phyloP scores from a whole-genome alignment of 1,139 yeast genomes.

The Scheffersomyces lignicola region DNA sequence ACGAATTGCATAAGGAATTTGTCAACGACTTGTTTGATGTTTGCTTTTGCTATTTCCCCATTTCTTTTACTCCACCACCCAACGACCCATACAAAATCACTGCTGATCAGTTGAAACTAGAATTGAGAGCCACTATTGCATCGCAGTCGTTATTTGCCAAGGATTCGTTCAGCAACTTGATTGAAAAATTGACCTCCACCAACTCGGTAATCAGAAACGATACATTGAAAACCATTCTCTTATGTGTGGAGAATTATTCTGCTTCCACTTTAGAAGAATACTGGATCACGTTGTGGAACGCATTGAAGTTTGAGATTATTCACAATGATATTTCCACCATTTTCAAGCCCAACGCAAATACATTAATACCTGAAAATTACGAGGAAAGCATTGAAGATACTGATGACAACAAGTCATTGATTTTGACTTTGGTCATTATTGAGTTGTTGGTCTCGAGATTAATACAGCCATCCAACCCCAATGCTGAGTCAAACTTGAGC shows the following conservation, averaged over 20 bases:
- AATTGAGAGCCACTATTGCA: slow-evolving; percentile 60
- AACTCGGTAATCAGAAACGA: slow-evolving; percentile 78
- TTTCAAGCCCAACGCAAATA: slow-evolving; percentile 26
- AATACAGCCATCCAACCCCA: slow-evolving; percentile 19
- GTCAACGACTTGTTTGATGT: slow-evolving; percentile 73
- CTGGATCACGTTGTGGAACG: slow-evolving; percentile 84
- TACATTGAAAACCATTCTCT: slow-evolving; percentile 60
- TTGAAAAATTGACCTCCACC: slow-evolving; percentile 85
- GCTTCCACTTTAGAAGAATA: slow-evolving; percentile 46
- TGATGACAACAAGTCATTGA: slow-evolving; percentile 42
- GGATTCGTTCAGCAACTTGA: slow-evolving; percentile 72
- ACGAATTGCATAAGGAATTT: slow-evolving; percentile 39
- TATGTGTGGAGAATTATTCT: slow-evolving; percentile 56
- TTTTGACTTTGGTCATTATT: slow-evolving; percentile 52
- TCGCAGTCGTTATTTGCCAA: slow-evolving; percentile 66
- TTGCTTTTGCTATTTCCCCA: slow-evolving; percentile 93
- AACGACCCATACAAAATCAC: slow-evolving; percentile 88
- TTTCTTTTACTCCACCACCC: slow-evolving; percentile 90
- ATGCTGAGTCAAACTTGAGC: slow-evolving; percentile 13
- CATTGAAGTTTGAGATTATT: slow-evolving; percentile 80
- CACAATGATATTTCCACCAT: slow-evolving; percentile 58
- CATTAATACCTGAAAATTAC: slow-evolving; percentile 32
- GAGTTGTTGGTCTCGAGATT: slow-evolving; percentile 38
- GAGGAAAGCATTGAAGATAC: slow-evolving; percentile 29
- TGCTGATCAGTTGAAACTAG: slow-evolving; percentile 63